Conservation (phyloP, 176 grass and related monocot species). For the Puya raimondii region DNA sequence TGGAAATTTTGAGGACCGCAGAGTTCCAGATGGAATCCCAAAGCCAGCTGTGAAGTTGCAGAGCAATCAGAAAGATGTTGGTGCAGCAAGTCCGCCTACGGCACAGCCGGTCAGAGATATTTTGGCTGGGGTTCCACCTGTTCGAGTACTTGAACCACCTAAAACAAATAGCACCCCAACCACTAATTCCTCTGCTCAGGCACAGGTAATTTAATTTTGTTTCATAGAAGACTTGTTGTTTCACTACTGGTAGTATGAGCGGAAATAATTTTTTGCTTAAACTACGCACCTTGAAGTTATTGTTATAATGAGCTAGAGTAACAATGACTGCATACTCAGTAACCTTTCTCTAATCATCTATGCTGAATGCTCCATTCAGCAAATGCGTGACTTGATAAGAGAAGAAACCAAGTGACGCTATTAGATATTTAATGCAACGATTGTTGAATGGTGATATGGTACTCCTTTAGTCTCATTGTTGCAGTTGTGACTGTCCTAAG, state of each 20-base stretch:
- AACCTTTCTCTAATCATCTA: no score
- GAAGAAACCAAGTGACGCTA: no score
- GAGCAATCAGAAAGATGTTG: slow-evolving; percentile 16
- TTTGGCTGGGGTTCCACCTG: slow-evolving; percentile 20
- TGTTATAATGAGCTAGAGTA: no score
- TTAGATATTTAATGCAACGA: not conserved
- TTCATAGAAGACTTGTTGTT: not conserved
- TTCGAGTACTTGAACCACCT: slow-evolving; percentile 24
- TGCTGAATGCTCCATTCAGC: no score
- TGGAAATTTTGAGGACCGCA: not conserved
- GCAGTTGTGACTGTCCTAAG: not conserved
- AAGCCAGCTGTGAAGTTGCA: slow-evolving; percentile 21
- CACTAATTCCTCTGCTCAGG: slow-evolving; percentile 13
- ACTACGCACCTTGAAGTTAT: not conserved
- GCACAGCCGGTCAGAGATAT: slow-evolving; percentile 20
- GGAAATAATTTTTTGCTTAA: not conserved
- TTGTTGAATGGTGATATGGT: not conserved
- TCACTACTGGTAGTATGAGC: not conserved
- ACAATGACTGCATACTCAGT: no score
- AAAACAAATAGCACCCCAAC: slow-evolving; percentile 20
- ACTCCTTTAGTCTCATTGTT: not conserved
- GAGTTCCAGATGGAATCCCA: not conserved
- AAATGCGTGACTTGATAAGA: no score
- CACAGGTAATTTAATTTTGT: slow-evolving; percentile 25
- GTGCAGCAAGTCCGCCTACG: not conserved